Evolutionary conservation across 192 early-diverging fungal genomes (phyloP).

Genomic region (Chytriomyces confervae): DNA sequence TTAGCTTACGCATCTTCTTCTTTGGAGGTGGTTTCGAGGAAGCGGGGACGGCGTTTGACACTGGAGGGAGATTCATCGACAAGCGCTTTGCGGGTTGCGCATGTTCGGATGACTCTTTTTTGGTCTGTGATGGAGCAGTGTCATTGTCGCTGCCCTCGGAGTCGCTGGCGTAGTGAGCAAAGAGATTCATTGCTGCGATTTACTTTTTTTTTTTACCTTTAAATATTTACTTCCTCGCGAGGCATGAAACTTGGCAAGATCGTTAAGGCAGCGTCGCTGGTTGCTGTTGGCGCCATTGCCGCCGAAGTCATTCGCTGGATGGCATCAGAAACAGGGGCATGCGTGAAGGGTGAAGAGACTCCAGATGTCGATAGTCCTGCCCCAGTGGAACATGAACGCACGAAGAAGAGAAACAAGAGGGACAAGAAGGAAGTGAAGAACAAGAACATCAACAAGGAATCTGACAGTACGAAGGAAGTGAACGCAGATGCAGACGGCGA

Average conservation of each 20-base stretch:
- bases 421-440: too few relatives aligned
- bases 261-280: neutral
- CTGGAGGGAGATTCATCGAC: neutral
- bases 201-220: neutral
- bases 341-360: too few relatives aligned
- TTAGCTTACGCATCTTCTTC: slow-evolving; percentile 3
- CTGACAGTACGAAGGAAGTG: neutral
- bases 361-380: too few relatives aligned
- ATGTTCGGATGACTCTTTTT: neutral
- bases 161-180: neutral
- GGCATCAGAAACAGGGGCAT: neutral
- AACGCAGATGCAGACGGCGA: neutral
- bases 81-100: neutral
- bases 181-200: neutral
- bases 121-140: neutral
- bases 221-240: neutral
- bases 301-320: slow-evolving; percentile 1
- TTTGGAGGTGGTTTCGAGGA: neutral
- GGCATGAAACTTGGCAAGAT: neutral
- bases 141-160: neutral
- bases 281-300: neutral
- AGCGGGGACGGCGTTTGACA: neutral
- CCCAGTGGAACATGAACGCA: too few relatives aligned
- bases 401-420: too few relatives aligned
- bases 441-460: too few relatives aligned